phyloP scores from a whole-genome alignment of 805 yeast genomes.

The Debaryomyces hansenii region DNA sequence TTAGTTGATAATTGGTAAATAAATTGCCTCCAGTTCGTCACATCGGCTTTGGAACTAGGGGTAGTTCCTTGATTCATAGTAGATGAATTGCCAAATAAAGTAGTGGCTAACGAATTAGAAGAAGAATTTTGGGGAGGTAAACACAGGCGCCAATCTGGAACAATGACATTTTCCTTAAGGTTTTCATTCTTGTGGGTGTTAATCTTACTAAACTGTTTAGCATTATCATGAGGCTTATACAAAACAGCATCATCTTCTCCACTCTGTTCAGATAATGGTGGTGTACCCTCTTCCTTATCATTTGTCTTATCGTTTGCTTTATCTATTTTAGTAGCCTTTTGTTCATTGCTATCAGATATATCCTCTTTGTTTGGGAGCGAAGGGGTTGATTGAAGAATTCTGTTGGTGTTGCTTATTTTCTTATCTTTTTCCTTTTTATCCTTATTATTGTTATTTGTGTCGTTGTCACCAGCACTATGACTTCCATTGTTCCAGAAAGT shows the following conservation, averaged over 20 bases:
- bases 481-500: conserved; percentile 32
- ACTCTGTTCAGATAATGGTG: conserved; percentile 5
- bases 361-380: conserved; percentile 22
- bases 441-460: conserved; percentile 1
- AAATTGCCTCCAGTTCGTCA: conserved; percentile 36
- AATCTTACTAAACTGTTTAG: conserved; percentile 39
- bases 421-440: conserved; percentile 11
- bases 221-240: conserved; percentile 42
- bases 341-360: conserved; percentile 1
- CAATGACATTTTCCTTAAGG: conserved; percentile 38
- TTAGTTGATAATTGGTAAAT: conserved; percentile 32
- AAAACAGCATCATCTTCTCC: conserved; percentile 41
- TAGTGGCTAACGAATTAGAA: conserved; percentile 14
- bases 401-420: conserved; percentile 21
- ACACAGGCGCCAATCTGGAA: conserved; percentile 43
- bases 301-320: conserved; percentile 2
- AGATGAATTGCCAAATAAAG: conserved; percentile 24
- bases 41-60: conserved; percentile 25
- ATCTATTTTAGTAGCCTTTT: conserved; percentile 9
- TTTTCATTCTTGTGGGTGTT: conserved; percentile 47
- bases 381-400: conserved; percentile 32
- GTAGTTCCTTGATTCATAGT: conserved; percentile 20
- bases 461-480: conserved; percentile 8
- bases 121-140: conserved; percentile 26
- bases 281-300: conserved; percentile 6